Evolutionary conservation across 2,329 filamentous ascomycete species (phyloP).

Genomic region (Neonectria hederae): DNA sequence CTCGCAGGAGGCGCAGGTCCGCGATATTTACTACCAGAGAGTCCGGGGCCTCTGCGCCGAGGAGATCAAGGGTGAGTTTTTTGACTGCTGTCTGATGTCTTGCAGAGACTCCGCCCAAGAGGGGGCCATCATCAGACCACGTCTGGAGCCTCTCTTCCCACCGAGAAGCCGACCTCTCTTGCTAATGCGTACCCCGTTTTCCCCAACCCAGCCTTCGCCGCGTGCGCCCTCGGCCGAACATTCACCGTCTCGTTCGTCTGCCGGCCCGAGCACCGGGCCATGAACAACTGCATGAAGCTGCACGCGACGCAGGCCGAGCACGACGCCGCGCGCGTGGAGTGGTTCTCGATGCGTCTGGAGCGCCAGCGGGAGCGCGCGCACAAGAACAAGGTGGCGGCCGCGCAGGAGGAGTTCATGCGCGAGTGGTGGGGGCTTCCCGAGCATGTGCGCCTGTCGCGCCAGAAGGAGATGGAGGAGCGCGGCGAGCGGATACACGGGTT

Average conservation of each 20-base stretch:
- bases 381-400: constrained; percentile 66
- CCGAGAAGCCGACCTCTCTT: not conserved
- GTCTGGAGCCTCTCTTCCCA: not conserved
- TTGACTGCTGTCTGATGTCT: not conserved
- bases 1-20: constrained; percentile 82
- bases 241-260: constrained; percentile 90
- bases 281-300: constrained; percentile 93
- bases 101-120: not conserved
- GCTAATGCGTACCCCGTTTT: not conserved
- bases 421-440: constrained; percentile 74
- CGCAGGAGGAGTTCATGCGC: constrained; percentile 71
- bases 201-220: constrained; percentile 80
- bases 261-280: constrained; percentile 78
- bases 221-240: constrained; percentile 86
- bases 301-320: constrained; percentile 87
- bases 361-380: constrained; percentile 73
- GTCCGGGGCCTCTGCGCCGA: constrained; percentile 79
- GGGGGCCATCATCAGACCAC: constrained; percentile 16
- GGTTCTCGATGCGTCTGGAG: constrained; percentile 83
- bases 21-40: constrained; percentile 81
- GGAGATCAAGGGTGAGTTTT: constrained; percentile 75
- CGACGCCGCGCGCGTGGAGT: constrained; percentile 90
- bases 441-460: constrained; percentile 61
- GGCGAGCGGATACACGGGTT: constrained; percentile 67
- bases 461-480: constrained; percentile 56